A percentile compares a stretch with the other conserved stretches of the same genome.
phyloP scores from a whole-genome alignment of 2,329 filamentous ascomycete genomes.

The Thelonectria olida region DNA sequence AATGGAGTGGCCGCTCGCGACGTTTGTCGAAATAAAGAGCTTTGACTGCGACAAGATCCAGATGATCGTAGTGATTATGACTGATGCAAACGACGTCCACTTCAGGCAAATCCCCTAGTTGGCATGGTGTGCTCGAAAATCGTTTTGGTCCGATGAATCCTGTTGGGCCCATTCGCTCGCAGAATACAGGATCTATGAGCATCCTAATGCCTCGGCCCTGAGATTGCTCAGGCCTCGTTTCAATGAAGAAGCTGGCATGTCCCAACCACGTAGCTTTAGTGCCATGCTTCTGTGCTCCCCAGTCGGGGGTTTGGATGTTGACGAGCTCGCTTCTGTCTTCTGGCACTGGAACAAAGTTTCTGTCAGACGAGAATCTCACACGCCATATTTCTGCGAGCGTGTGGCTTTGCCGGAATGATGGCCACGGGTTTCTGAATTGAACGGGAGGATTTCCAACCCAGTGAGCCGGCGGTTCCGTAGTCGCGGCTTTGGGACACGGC shows the following conservation, averaged over 20 bases:
- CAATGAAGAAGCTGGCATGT: slow-evolving; percentile 87
- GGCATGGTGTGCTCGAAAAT: slow-evolving; percentile 77
- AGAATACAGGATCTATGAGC: slow-evolving; percentile 88
- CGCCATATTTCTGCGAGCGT: background rate
- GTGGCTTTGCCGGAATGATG: background rate
- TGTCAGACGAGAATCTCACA: slow-evolving; percentile 1
- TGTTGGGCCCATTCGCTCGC: slow-evolving; percentile 80
- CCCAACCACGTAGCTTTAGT: slow-evolving; percentile 80
- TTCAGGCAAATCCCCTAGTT: slow-evolving; percentile 75
- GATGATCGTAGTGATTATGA: slow-evolving; percentile 88
- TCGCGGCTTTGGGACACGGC: background rate
- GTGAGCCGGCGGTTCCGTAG: background rate
- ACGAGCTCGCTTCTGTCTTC: slow-evolving; percentile 13
- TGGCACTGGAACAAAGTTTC: slow-evolving; percentile 7
- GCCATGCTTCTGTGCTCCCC: slow-evolving; percentile 63
- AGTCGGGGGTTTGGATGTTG: background rate
- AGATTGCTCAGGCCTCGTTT: slow-evolving; percentile 69
- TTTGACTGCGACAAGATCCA: slow-evolving; percentile 6
- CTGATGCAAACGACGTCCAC: slow-evolving; percentile 79
- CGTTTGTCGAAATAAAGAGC: slow-evolving; percentile 6
- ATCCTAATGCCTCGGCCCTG: slow-evolving; percentile 72
- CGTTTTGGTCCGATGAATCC: slow-evolving; percentile 73
- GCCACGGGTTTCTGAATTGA: background rate
- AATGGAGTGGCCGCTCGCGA: background rate
- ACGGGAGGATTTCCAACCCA: slow-evolving; percentile 1